A percentile compares a stretch with the other conserved stretches of the same genome.
phyloP scores from a whole-genome alignment of 805 yeast genomes.

The Monosporozyma servazzii region DNA sequence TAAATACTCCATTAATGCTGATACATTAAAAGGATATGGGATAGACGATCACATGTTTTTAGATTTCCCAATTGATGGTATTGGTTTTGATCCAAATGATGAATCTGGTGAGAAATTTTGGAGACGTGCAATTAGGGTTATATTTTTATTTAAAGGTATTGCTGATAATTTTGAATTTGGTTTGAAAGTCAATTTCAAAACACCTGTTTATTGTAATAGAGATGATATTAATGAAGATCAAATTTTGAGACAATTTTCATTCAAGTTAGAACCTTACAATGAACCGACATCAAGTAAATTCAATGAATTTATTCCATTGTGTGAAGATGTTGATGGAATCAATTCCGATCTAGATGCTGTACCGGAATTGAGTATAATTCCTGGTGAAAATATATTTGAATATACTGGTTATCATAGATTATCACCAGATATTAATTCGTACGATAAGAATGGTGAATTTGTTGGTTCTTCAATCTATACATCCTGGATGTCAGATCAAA shows the following conservation, averaged over 20 bases:
- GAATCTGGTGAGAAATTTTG: constrained; percentile 29
- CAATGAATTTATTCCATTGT: constrained; percentile 8
- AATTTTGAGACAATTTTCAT: constrained; percentile 16
- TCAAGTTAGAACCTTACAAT: constrained; percentile 13
- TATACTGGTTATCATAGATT: constrained; percentile 27
- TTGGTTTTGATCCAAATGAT: constrained; percentile 34
- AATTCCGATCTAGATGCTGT: constrained; percentile 16
- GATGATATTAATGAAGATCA: constrained; percentile 10
- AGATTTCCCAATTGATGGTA: constrained; percentile 62
- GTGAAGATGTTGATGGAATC: constrained; percentile 15
- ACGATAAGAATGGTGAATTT: constrained; percentile 29
- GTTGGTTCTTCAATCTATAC: constrained; percentile 29
- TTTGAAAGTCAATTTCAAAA: constrained; percentile 9
- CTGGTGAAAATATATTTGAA: constrained; percentile 25
- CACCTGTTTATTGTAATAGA: constrained; percentile 12
- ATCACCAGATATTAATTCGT: constrained; percentile 20
- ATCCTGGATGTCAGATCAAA: constrained; percentile 12
- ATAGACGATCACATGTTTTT: constrained; percentile 44
- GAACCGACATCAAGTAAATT: constrained; percentile 5
- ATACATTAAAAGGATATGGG: constrained; percentile 44
- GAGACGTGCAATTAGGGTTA: constrained; percentile 26
- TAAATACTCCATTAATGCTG: constrained; percentile 33
- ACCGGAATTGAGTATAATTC: constrained; percentile 21
- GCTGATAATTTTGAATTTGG: constrained; percentile 18
- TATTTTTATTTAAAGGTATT: constrained; percentile 25